Evolutionary conservation across 2,329 filamentous ascomycete species (phyloP).

Genomic region (Westerdykella aurantiaca): DNA sequence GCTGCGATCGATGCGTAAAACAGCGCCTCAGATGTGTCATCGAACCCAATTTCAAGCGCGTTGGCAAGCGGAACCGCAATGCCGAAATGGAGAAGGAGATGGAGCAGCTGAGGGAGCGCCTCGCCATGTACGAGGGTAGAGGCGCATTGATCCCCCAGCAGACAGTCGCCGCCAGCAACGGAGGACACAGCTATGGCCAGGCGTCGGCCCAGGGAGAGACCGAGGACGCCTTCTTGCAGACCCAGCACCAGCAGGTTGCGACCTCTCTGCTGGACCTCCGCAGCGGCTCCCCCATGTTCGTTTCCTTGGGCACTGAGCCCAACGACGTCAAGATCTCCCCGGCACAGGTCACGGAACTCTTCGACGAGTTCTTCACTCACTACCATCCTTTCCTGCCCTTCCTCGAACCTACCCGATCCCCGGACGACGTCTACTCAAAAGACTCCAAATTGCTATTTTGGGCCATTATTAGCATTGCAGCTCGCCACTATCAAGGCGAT

Average conservation of each 20-base stretch:
- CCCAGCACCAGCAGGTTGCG: constrained; percentile 35
- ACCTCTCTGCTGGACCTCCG: constrained; percentile 39
- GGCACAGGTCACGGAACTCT: constrained; percentile 50
- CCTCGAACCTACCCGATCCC: constrained; percentile 59
- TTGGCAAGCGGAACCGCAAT: constrained; percentile 76
- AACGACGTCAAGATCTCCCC: constrained; percentile 38
- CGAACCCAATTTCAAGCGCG: constrained; percentile 79
- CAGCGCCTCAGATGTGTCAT: constrained; percentile 80
- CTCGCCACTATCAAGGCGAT: constrained; percentile 62
- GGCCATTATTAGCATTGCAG: constrained; percentile 71
- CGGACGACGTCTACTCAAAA: constrained; percentile 66
- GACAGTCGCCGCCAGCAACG: constrained; percentile 16
- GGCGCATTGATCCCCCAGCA: constrained; percentile 28
- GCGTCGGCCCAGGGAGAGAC: constrained; percentile 19
- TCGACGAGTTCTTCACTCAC: constrained; percentile 66
- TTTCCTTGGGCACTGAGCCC: constrained; percentile 46
- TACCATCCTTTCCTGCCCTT: constrained; percentile 77
- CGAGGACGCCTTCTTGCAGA: constrained; percentile 32
- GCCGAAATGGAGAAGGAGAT: constrained; percentile 84
- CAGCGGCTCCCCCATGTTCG: constrained; percentile 51
- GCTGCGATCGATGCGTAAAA: constrained; percentile 71
- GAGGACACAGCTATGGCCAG: constrained; percentile 9
- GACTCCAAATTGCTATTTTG: constrained; percentile 81
- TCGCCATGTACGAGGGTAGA: constrained; percentile 56
- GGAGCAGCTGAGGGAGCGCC: constrained; percentile 52